Conservation (phyloP, 306 rosid species). For the Inga laurina region DNA sequence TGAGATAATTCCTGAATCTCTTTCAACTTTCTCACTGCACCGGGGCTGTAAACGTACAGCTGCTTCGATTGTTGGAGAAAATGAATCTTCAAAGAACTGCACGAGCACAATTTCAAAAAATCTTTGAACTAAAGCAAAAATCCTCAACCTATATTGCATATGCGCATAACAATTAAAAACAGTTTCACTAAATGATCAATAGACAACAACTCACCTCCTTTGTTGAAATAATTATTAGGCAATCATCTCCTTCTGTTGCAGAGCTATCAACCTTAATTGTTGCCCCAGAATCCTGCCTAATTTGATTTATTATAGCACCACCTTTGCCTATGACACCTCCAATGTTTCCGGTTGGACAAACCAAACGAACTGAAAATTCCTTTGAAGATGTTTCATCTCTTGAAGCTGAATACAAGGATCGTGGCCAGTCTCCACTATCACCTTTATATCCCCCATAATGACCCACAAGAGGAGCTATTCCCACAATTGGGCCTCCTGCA, state of each 20-base stretch:
- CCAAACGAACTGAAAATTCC: conserved; percentile 75
- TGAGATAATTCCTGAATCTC: conserved; percentile 92
- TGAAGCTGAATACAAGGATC: conserved; percentile 82
- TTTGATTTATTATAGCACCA: conserved; percentile 88
- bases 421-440: conserved; percentile 81
- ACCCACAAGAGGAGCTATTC: conserved; percentile 78
- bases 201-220: conserved; percentile 67
- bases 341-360: conserved; percentile 86
- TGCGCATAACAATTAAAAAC: not conserved
- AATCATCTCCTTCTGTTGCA: conserved; percentile 84
- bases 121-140: conserved; percentile 2
- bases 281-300: conserved; percentile 95
- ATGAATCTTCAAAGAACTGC: conserved; percentile 82
- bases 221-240: conserved; percentile 75
- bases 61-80: conserved; percentile 87
- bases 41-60: conserved; percentile 93
- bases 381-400: conserved; percentile 80
- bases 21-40: conserved; percentile 90
- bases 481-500: conserved; percentile 73
- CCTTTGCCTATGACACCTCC: conserved; percentile 99
- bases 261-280: conserved; percentile 95
- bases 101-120: conserved; percentile 26
- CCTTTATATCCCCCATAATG: conserved; percentile 85
- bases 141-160: not conserved
- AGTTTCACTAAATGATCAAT: not conserved